phyloP scores from a whole-genome alignment of 768 basidiomycete species.

The Rhodotorula graminis region DNA sequence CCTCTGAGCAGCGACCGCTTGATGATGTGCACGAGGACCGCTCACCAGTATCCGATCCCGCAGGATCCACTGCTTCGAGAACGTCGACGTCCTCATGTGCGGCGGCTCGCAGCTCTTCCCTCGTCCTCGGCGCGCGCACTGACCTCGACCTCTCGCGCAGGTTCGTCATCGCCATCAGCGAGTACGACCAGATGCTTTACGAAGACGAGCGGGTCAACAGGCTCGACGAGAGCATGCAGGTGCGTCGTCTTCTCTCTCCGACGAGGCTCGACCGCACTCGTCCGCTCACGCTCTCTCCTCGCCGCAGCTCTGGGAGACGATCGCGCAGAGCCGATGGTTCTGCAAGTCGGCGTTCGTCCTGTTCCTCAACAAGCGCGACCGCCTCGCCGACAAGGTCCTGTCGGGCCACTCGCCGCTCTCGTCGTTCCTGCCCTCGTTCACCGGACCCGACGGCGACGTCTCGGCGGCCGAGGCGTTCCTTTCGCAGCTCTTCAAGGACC shows the following conservation, averaged over 20 bases:
- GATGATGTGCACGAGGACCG: no score
- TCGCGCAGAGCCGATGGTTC: constrained; percentile 58
- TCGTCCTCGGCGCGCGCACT: no score
- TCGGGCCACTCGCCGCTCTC: constrained; percentile 70
- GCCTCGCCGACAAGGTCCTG: constrained; percentile 68
- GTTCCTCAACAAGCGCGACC: constrained; percentile 57
- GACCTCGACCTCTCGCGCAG: no score
- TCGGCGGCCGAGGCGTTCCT: constrained; percentile 70
- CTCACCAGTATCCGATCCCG: not conserved
- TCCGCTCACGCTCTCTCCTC: constrained; percentile 49
- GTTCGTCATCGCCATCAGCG: constrained; percentile 84
- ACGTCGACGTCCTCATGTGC: constrained; percentile 76
- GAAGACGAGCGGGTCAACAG: constrained; percentile 57
- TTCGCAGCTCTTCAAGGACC: constrained; percentile 69
- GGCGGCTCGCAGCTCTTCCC: no score
- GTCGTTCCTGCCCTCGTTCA: constrained; percentile 84
- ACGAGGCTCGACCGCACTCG: no score
- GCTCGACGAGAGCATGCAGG: constrained; percentile 52
- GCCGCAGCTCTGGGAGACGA: constrained; percentile 61
- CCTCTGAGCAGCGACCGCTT: no score
- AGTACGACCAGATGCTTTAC: constrained; percentile 89
- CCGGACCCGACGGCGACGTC: constrained; percentile 76
- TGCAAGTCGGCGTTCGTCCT: constrained; percentile 82
- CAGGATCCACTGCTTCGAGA: constrained; percentile 83
- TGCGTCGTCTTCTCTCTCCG: no score